phyloP scores from a whole-genome alignment of 306 rosid genomes.

The Prunus padus region DNA sequence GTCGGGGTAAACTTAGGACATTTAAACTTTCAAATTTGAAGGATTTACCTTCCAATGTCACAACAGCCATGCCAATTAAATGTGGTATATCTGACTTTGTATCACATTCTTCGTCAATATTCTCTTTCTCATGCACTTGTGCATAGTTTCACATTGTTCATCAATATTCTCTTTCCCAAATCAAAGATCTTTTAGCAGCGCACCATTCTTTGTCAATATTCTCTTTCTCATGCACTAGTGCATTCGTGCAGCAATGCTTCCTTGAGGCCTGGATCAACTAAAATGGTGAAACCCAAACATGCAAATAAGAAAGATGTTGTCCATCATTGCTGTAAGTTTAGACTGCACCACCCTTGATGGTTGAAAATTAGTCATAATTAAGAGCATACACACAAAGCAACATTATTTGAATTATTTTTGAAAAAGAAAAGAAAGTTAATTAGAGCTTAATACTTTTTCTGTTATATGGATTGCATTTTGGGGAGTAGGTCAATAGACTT shows the following conservation, averaged over 20 bases:
- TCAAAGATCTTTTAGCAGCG: slow-evolving; percentile 1
- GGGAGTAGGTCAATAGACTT: background rate
- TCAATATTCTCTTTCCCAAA: no score
- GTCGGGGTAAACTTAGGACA: slow-evolving; percentile 15
- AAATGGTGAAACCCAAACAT: slow-evolving; percentile 15
- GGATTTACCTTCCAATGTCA: slow-evolving; percentile 72
- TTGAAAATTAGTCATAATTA: background rate
- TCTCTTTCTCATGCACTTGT: no score
- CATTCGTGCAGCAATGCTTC: slow-evolving; percentile 91
- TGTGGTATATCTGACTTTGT: slow-evolving; percentile 51
- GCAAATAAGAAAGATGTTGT: slow-evolving; percentile 1
- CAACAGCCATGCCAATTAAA: slow-evolving; percentile 80
- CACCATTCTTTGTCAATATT: slow-evolving; percentile 89
- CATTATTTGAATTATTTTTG: background rate
- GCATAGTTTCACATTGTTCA: no score
- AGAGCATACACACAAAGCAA: background rate
- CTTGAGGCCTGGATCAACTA: slow-evolving; percentile 65
- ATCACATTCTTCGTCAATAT: no score
- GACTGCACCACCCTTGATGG: background rate
- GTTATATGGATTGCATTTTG: background rate
- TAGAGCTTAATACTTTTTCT: background rate
- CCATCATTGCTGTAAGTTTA: background rate
- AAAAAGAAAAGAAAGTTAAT: background rate
- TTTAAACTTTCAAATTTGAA: slow-evolving; percentile 17
- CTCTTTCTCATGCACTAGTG: slow-evolving; percentile 53